phyloP scores from a whole-genome alignment of 2,329 filamentous ascomycete species.

The Neospermospora avenae region DNA sequence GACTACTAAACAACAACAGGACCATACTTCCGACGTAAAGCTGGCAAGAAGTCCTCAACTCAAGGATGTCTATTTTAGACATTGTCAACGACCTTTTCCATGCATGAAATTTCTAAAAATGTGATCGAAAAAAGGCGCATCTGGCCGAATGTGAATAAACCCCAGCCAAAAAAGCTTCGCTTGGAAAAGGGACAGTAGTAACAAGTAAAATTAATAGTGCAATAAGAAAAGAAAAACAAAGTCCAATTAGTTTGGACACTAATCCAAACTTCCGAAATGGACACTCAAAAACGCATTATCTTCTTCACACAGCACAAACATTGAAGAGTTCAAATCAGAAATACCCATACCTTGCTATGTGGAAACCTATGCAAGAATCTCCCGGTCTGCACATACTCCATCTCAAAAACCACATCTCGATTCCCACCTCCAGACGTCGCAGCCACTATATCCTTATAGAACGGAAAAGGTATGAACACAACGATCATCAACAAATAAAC shows the following conservation, averaged over 20 bases:
- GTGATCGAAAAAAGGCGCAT: no score
- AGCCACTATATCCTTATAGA: constrained; percentile 96
- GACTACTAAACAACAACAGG: no score
- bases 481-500: constrained; percentile 90
- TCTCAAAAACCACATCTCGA: constrained; percentile 69
- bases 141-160: background rate
- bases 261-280: background rate
- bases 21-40: no score
- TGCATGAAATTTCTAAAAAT: no score
- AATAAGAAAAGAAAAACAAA: background rate
- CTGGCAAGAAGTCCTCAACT: no score
- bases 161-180: background rate
- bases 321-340: background rate
- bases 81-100: no score
- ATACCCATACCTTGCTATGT: constrained; percentile 72
- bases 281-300: background rate
- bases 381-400: constrained; percentile 58
- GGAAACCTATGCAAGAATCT: constrained; percentile 89
- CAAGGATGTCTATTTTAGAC: no score
- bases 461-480: constrained; percentile 91
- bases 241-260: background rate
- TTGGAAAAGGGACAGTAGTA: background rate
- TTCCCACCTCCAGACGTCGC: constrained; percentile 93
- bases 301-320: background rate
- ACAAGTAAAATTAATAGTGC: background rate